Base-by-base conservation (phyloP, 106 monocot genomes). In the Dactylorhiza incarnata region DNA sequence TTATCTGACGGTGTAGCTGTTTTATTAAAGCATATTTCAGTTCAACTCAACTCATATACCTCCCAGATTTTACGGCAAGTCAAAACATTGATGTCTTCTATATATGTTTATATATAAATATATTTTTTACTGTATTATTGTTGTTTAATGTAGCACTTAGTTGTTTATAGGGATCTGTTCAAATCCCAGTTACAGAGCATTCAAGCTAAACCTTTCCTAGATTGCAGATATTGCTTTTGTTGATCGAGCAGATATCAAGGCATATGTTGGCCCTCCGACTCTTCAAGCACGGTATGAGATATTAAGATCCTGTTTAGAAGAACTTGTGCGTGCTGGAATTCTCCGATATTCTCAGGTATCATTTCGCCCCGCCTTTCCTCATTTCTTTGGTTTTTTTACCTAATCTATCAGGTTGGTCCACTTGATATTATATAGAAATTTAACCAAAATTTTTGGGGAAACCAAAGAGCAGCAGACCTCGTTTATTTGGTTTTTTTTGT, bases 221-320 rank as follows among this genome's bases (percentile, higher is more conserved):
- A 77, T 83, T 90, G 87, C 94, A 99, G 97, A 99, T 89, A 91
- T 99, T 86, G 97, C 97, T 70, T 97, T 97, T 91, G 91, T 99
- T 83, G 97, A 99, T 71, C 81, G 97, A 79, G 97, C 97, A 53
- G 94, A 99, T 61, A 99, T 99, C 65, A 99, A 94, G 82, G 97
- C 97, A 73, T 94, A 94, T 77, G 89, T 99, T 76, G 94, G 97
- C 59, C 94, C 94, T 15, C 97, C 97, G 44, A 87, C 89, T 29
- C 83, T 94, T 75, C 83, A 91, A 86, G 94, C 94, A 62, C 87
- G 97, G 43, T 99, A 94, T 58, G 94, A 94, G 51, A 94, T 99
- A 76, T 73, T 99, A 29, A 85, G 89, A 68, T 94, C 97, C 24
- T 99, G 94, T 81, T 50, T 99, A 7, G 86, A 91, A 68, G 97